Conservation (phyloP, 768 basidiomycete genomes). For the Cystofilobasidium capitatum region DNA sequence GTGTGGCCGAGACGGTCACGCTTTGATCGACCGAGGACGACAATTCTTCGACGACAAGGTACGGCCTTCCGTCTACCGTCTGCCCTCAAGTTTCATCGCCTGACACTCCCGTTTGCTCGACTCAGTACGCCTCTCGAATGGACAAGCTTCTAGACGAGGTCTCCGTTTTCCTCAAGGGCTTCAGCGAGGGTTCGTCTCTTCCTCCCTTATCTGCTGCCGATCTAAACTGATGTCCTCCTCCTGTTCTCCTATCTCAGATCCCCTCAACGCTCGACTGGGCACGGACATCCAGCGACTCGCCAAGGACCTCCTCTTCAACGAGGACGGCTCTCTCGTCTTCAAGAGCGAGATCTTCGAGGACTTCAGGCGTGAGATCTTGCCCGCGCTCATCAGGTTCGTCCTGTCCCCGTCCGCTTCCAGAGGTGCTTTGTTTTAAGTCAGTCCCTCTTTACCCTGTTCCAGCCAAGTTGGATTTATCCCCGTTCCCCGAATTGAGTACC, state of each 20-base stretch:
- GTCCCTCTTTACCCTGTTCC: neutral
- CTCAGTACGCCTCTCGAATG: conserved; percentile 58
- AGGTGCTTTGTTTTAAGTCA: neutral
- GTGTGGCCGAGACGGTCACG: conserved; percentile 54
- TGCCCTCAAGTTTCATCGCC: neutral
- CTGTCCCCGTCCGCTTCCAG: neutral
- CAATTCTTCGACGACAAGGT: conserved; percentile 57
- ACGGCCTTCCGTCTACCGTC: neutral
- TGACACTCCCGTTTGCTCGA: neutral
- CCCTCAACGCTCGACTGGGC: conserved; percentile 45
- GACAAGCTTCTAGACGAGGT: conserved; percentile 64
- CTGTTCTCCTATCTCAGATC: neutral
- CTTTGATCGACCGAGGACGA: conserved; percentile 61
- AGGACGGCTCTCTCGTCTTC: conserved; percentile 73
- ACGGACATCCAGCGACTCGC: conserved; percentile 67
- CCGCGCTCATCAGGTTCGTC: conserved; percentile 58
- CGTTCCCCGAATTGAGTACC: conserved; percentile 89
- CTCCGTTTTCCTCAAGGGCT: conserved; percentile 66
- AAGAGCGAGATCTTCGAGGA: conserved; percentile 80
- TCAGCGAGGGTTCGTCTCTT: conserved; percentile 61
- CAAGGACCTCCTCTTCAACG: conserved; percentile 56
- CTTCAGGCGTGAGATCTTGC: conserved; percentile 69
- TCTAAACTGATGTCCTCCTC: neutral
- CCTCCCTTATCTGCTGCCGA: too few species aligned
- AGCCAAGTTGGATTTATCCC: conserved; percentile 45